Conservation (phyloP, 495 filamentous ascomycete genomes). For the Penicillium lividum region DNA sequence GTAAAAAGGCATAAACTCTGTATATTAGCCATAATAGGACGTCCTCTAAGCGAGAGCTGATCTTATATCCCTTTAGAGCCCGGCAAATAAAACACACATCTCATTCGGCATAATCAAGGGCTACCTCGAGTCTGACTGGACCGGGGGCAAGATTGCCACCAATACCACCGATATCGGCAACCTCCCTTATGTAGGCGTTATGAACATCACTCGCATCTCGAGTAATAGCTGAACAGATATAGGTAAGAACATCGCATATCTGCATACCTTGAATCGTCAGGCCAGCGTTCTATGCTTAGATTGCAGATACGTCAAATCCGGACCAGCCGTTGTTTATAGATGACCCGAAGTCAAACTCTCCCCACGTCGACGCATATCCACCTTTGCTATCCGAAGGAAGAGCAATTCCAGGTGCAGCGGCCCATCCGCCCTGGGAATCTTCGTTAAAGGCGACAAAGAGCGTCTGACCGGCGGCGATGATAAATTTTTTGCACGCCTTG, state of each 20-base stretch:
- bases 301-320: slow-evolving; percentile 46
- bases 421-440: slow-evolving; percentile 45
- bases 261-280: slow-evolving; percentile 35
- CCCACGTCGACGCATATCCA: slow-evolving; percentile 45
- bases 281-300: slow-evolving; percentile 35
- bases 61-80: neutral
- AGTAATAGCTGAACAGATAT: slow-evolving; percentile 36
- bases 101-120: slow-evolving; percentile 35
- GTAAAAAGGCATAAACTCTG: neutral
- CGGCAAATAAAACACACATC: neutral
- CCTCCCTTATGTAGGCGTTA: slow-evolving; percentile 39
- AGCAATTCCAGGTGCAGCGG: slow-evolving; percentile 32
- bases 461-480: slow-evolving; percentile 41
- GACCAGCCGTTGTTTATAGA: slow-evolving; percentile 39
- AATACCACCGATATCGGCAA: slow-evolving; percentile 40
- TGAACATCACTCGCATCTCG: slow-evolving; percentile 24
- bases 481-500: slow-evolving; percentile 40
- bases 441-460: slow-evolving; percentile 48
- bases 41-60: neutral
- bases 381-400: slow-evolving; percentile 35
- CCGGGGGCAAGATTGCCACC: slow-evolving; percentile 39
- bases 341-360: slow-evolving; percentile 45
- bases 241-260: slow-evolving; percentile 31
- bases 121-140: slow-evolving; percentile 30
- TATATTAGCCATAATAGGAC: neutral